Evolutionary conservation across 1,284 basidiomycete species (phyloP).

Genomic region (Ustilago bromivora): DNA sequence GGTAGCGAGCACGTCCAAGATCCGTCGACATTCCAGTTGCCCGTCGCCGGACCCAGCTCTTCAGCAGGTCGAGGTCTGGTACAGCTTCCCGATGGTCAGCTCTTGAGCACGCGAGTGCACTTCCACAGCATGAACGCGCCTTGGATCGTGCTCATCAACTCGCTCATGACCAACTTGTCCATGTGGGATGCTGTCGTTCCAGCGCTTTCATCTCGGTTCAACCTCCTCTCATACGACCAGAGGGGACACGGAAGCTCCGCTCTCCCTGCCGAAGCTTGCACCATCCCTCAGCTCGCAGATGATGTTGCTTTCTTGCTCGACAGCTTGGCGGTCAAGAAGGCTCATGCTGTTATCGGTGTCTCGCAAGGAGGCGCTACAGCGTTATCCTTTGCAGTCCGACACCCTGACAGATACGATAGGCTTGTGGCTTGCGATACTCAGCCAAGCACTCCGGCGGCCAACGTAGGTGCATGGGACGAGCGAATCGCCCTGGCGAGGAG

Average conservation of each 20-base stretch:
- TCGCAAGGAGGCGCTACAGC: constrained; percentile 72
- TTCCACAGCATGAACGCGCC: constrained; percentile 59
- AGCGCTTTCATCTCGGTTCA: constrained; percentile 67
- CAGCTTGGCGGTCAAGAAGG: constrained; percentile 65
- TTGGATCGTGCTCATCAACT: constrained; percentile 71
- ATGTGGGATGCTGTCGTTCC: constrained; percentile 71
- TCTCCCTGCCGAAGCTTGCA: constrained; percentile 68
- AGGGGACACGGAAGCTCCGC: constrained; percentile 70
- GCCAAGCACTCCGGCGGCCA: constrained; percentile 70
- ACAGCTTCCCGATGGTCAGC: constrained; percentile 52
- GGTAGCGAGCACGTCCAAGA: constrained; percentile 50
- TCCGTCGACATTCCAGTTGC: constrained; percentile 17
- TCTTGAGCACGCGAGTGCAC: constrained; percentile 55
- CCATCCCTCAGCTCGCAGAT: constrained; percentile 69
- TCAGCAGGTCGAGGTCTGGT: constrained; percentile 51
- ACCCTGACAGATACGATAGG: constrained; percentile 64
- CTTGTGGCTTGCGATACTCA: constrained; percentile 71
- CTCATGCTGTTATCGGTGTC: constrained; percentile 70
- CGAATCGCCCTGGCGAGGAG: constrained; percentile 69
- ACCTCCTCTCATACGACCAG: constrained; percentile 71
- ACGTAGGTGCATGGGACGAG: constrained; percentile 71
- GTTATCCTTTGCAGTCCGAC: constrained; percentile 69
- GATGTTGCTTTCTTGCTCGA: constrained; percentile 70
- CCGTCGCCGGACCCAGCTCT: constrained; percentile 41
- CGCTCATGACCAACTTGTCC: constrained; percentile 71